Evolutionary conservation across 108 stramenopile species (phyloP).

Genomic region (Hondaea fermentalgiana): DNA sequence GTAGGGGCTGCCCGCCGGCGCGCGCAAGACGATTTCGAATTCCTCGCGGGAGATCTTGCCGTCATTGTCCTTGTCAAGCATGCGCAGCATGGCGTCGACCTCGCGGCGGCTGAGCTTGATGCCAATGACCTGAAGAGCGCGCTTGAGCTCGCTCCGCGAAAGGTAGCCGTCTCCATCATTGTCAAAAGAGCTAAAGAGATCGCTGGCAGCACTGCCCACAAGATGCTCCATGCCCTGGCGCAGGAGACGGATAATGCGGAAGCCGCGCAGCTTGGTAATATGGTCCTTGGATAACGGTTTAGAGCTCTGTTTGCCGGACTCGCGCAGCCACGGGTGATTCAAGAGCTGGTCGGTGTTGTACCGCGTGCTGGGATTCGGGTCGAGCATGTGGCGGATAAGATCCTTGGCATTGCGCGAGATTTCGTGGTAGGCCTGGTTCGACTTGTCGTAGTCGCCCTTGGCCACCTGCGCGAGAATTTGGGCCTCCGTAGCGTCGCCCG

Average conservation of each 20-base stretch:
- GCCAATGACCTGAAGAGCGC: background rate
- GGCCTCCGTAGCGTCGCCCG: background rate
- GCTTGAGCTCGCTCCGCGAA: background rate
- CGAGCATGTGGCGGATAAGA: conserved; percentile 73
- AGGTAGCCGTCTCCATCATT: background rate
- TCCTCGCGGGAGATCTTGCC: conserved; percentile 13
- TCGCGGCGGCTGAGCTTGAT: background rate
- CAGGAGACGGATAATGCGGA: background rate
- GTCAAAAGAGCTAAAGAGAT: background rate
- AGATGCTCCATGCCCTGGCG: conserved; percentile 14
- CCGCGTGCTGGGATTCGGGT: conserved; percentile 67
- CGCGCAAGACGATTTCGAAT: background rate
- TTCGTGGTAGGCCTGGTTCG: conserved; percentile 28
- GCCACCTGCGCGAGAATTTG: background rate
- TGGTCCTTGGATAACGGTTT: background rate
- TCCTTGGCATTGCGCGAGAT: conserved; percentile 79
- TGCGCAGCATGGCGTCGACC: conserved; percentile 1
- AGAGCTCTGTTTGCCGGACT: background rate
- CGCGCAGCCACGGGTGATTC: conserved; percentile 82
- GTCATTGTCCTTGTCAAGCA: background rate
- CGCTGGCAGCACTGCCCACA: background rate
- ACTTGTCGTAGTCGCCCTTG: background rate
- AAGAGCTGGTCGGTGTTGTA: conserved; percentile 87
- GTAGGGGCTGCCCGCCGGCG: background rate
- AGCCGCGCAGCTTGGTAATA: conserved; percentile 3